These are phyloP conservation scores for Penicillium brasilianum DNA, from an alignment of 2,329 filamentous ascomycete genomes.

Conservation along the genomic window DNA sequence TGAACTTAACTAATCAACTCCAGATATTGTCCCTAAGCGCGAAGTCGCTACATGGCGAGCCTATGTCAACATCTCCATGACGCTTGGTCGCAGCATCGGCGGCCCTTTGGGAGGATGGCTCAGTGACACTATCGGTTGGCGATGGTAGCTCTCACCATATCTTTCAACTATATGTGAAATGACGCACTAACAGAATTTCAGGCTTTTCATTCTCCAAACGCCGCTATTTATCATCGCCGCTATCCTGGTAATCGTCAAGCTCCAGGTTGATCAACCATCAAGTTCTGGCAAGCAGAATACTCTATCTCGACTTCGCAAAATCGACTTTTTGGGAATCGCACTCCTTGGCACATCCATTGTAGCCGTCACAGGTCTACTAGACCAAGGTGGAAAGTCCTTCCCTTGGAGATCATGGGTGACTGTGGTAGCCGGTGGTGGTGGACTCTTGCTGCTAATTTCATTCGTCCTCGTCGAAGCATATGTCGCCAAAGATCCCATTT, in stretches of 20 bases:
- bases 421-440: slow-evolving; percentile 21
- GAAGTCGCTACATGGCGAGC: slow-evolving; percentile 56
- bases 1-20: not conserved
- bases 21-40: slow-evolving; percentile 55
- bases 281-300: slow-evolving; percentile 2
- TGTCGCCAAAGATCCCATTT: slow-evolving; percentile 43
- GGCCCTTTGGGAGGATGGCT: slow-evolving; percentile 65
- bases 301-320: slow-evolving; percentile 51
- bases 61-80: slow-evolving; percentile 59
- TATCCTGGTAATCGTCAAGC: slow-evolving; percentile 49
- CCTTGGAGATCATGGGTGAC: slow-evolving; percentile 37
- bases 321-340: slow-evolving; percentile 64
- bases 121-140: slow-evolving; percentile 68
- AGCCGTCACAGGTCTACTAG: slow-evolving; percentile 53
- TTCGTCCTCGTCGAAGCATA: slow-evolving; percentile 41
- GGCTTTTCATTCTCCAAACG: slow-evolving; percentile 38
- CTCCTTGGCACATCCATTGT: slow-evolving; percentile 53
- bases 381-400: slow-evolving; percentile 54
- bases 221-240: slow-evolving; percentile 35
- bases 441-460: slow-evolving; percentile 20
- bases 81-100: slow-evolving; percentile 56
- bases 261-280: slow-evolving; percentile 40
- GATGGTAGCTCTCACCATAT: slow-evolving; percentile 54
- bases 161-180: not conserved
- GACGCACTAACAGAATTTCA: slow-evolving; percentile 10